Evolutionary conservation across 306 rosid species (phyloP).

Genomic region (Canavalia gladiata): DNA sequence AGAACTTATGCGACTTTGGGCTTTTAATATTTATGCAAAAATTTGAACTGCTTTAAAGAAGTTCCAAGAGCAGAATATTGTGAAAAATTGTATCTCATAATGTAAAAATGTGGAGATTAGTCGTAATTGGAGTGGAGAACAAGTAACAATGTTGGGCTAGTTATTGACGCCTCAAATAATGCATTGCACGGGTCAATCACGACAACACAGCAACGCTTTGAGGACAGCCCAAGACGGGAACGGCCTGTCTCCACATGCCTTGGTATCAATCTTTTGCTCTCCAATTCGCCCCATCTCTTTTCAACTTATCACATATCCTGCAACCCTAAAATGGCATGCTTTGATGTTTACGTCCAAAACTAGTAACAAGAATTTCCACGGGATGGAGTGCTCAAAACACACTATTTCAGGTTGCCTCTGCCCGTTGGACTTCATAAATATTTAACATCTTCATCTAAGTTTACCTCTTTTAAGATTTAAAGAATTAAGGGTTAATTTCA

Average conservation of each 20-base stretch:
- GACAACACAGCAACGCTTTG: background rate
- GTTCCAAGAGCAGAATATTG: no score
- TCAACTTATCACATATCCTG: background rate
- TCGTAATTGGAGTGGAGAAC: no score
- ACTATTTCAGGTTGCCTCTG: no score
- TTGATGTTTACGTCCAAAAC: conserved; percentile 24
- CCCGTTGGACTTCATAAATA: background rate
- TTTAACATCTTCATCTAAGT: no score
- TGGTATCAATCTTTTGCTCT: background rate
- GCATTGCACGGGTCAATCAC: background rate
- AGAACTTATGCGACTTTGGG: background rate
- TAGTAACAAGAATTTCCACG: no score
- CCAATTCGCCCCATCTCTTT: conserved; percentile 36
- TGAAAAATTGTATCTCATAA: no score
- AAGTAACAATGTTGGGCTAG: background rate
- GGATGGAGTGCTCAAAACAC: background rate
- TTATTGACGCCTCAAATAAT: conserved; percentile 8
- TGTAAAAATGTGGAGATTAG: no score
- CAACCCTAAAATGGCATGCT: background rate
- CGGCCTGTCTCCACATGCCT: background rate
- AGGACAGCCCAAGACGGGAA: background rate
- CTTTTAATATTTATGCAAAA: background rate
- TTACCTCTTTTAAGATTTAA: no score
- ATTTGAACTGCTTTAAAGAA: background rate
- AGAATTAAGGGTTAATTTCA: no score